Base-by-base conservation (phyloP, 1,284 basidiomycete species). In the Polyporus tsugae region DNA sequence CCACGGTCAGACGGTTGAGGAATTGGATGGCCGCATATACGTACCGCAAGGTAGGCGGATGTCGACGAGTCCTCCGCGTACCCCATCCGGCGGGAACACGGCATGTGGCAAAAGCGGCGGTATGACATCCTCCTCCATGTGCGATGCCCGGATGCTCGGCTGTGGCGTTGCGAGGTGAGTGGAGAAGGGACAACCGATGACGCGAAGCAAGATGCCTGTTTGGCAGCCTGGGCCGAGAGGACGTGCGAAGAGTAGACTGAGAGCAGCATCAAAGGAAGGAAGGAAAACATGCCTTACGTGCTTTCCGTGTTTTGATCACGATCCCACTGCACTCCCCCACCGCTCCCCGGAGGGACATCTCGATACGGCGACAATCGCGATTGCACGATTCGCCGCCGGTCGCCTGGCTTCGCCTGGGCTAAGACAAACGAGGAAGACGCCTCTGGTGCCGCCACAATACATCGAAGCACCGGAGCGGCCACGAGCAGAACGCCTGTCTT, bases 381-480 rank as follows among this genome's bases (percentile, higher is more conserved):
- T 60, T 39, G n/a, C 13, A 58, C 17, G 33, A 38, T 9, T 19
- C 35, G 19, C 19, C 35, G 35, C 33, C 33, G 33, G 57, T 36
- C 36, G 35, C 36, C 19, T 39, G 35, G 11, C n/a, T n/a, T n/a
- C n/a, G n/a, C n/a, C n/a, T n/a, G n/a, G n/a, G 53, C 35, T 38
- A 29, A 60, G 58, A 60, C 22, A 41, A 60, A 25, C 13, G 55
- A 58, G 55, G 25, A 46, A 59, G 41, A 36, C 62, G 58, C 36
- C 60, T 17, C 60, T n/a, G 6, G 10, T 44, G 60, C n/a, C 44
- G 60, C 59, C 62, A 63, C 62, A 63, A 55, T 39, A 53, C 36
- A 29, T 17, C 33, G 53, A 63, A 57, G 62, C 36, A 44, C 6
- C 22, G 49, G 36, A 25, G 41, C 52, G 52, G 49, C 10, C 29